Conservation (phyloP, 768 basidiomycete species). For the Phylloporus sp. region DNA sequence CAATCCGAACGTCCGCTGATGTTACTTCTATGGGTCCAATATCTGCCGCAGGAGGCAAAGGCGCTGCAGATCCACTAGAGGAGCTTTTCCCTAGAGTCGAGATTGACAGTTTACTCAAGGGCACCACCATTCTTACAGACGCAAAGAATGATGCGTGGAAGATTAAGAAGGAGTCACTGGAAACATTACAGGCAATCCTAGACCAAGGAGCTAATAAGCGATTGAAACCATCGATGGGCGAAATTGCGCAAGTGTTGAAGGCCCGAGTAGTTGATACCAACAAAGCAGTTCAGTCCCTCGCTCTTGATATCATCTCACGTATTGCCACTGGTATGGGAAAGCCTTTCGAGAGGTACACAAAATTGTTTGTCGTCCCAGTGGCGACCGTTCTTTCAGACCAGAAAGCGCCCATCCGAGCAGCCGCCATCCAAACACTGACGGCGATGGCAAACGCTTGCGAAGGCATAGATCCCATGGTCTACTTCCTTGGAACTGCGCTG, state of each 20-base stretch:
- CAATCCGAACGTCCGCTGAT: slow-evolving; percentile 73
- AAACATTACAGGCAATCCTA: slow-evolving; percentile 72
- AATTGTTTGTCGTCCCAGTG: slow-evolving; percentile 70
- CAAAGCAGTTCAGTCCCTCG: slow-evolving; percentile 86
- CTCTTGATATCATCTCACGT: slow-evolving; percentile 85
- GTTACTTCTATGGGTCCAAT: slow-evolving; percentile 47
- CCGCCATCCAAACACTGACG: slow-evolving; percentile 72
- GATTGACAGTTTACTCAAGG: slow-evolving; percentile 77
- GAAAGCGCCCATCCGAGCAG: slow-evolving; percentile 78
- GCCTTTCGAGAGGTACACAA: slow-evolving; percentile 86
- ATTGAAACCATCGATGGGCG: slow-evolving; percentile 86
- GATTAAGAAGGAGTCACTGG: slow-evolving; percentile 91
- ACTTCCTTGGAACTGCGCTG: slow-evolving; percentile 71
- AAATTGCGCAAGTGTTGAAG: slow-evolving; percentile 86
- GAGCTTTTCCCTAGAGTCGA: slow-evolving; percentile 96
- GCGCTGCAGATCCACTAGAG: slow-evolving; percentile 69
- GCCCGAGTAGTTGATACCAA: slow-evolving; percentile 87
- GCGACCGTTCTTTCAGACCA: slow-evolving; percentile 88
- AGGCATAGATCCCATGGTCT: slow-evolving; percentile 75
- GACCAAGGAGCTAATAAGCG: slow-evolving; percentile 93
- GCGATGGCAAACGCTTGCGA: slow-evolving; percentile 84
- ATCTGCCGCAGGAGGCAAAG: slow-evolving; percentile 37
- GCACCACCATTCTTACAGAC: slow-evolving; percentile 76
- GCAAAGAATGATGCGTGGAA: slow-evolving; percentile 96
- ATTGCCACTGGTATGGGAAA: slow-evolving; percentile 94